Evolutionary conservation across 1,139 yeast species (phyloP).

Genomic region (Suhomyces bribrorum): DNA sequence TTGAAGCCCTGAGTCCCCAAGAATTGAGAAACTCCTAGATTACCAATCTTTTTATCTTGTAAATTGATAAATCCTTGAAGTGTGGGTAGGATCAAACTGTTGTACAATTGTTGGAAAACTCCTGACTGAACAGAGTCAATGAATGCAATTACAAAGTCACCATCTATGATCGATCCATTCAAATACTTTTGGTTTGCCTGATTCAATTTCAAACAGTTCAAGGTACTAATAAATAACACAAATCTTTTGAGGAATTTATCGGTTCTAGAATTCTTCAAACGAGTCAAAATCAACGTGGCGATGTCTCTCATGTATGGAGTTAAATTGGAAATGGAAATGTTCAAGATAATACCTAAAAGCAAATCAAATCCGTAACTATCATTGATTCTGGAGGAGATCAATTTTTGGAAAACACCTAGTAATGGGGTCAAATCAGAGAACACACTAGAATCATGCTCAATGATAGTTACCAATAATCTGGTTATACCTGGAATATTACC

Average conservation of each 20-base stretch:
- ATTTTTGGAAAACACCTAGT: constrained; percentile 93
- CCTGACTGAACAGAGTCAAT: constrained; percentile 66
- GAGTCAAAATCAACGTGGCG: constrained; percentile 71
- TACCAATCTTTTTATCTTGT: constrained; percentile 72
- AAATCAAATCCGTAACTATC: constrained; percentile 85
- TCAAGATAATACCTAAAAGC: constrained; percentile 64
- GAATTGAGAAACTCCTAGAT: constrained; percentile 71
- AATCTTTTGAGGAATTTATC: constrained; percentile 78
- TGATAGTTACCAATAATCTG: constrained; percentile 70
- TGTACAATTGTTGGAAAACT: constrained; percentile 64
- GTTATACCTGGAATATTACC: constrained; percentile 95
- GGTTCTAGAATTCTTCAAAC: constrained; percentile 79
- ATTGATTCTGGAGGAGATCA: constrained; percentile 80
- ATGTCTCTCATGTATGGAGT: constrained; percentile 67
- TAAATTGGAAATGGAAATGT: constrained; percentile 53
- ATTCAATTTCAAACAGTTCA: constrained; percentile 39
- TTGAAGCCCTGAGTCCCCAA: constrained; percentile 19
- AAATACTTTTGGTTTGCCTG: constrained; percentile 12
- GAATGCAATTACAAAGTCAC: constrained; percentile 55
- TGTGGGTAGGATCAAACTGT: constrained; percentile 66
- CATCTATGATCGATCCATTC: constrained; percentile 29
- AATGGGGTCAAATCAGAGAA: constrained; percentile 69
- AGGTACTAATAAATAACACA: constrained; percentile 62
- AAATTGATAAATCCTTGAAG: constrained; percentile 65
- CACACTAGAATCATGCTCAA: constrained; percentile 58